A percentile compares a stretch with the other conserved stretches of the same genome.
phyloP scores from a whole-genome alignment of 225 moss, liverwort and hornwort genomes.

The Thuidium tamariscinum region DNA sequence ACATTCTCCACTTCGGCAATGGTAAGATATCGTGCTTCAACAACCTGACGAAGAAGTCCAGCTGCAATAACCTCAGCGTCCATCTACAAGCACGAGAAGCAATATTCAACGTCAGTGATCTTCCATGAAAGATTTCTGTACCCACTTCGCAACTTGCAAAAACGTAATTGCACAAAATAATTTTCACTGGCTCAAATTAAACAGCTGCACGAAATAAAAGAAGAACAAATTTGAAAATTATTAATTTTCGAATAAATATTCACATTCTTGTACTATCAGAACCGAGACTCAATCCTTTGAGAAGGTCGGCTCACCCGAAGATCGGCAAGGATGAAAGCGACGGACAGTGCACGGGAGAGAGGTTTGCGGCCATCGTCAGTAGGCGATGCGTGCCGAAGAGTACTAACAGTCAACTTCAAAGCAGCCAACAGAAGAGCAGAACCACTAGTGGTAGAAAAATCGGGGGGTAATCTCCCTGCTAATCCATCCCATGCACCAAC shows the following conservation, averaged over 20 bases:
- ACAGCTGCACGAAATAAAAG: not conserved
- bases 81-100: slow-evolving; percentile 37
- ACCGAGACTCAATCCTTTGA: not conserved
- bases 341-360: slow-evolving; percentile 62
- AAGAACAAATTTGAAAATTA: not conserved
- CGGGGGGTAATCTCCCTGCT: slow-evolving; percentile 59
- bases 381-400: slow-evolving; percentile 49
- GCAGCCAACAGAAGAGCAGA: slow-evolving; percentile 63
- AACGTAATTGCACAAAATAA: not conserved
- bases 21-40: slow-evolving; percentile 41
- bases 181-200: not conserved
- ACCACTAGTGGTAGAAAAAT: slow-evolving; percentile 47
- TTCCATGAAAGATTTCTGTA: not conserved
- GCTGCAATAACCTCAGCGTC: slow-evolving; percentile 84
- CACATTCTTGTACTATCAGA: not conserved
- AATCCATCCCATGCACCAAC: slow-evolving; percentile 88
- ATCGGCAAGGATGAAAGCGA: slow-evolving; percentile 81
- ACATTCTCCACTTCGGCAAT: slow-evolving; percentile 45
- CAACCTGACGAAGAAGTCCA: slow-evolving; percentile 72
- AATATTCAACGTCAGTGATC: not conserved
- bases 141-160: not conserved
- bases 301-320: slow-evolving; percentile 52
- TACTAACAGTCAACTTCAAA: slow-evolving; percentile 61
- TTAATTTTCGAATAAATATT: not conserved
- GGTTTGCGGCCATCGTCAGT: slow-evolving; percentile 69